Evolutionary conservation across 768 basidiomycete genomes (phyloP).

Genomic region (Leccinum uliginosum): DNA sequence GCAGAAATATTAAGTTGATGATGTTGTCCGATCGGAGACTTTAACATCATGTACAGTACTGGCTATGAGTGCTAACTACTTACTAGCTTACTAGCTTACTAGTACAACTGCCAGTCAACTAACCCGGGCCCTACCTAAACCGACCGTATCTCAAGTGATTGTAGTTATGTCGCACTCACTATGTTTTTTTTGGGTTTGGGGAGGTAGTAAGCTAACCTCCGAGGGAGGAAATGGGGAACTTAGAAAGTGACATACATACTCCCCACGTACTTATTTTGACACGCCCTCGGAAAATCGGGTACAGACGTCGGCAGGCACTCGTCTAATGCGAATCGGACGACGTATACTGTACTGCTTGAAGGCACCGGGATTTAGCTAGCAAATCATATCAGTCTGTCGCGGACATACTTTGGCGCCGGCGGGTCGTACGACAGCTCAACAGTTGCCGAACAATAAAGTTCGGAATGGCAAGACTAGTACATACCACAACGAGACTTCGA

Average conservation of each 20-base stretch:
- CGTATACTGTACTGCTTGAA: not conserved
- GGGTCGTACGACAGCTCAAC: not conserved
- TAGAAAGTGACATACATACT: not conserved
- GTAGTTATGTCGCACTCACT: not conserved
- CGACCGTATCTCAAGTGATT: not conserved
- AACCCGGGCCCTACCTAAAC: not conserved
- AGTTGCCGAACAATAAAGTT: not conserved
- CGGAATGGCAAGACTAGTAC: not conserved
- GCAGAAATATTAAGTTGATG: not conserved
- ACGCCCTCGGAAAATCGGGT: not conserved
- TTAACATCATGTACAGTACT: not conserved
- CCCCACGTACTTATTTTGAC: not conserved
- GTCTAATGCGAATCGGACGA: not conserved
- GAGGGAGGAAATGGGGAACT: not conserved
- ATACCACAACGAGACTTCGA: not conserved
- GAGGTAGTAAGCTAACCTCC: not conserved
- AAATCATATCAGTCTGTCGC: not conserved
- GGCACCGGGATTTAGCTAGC: not conserved
- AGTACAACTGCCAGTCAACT: no score
- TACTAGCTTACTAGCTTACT: no score
- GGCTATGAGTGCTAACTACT: not conserved
- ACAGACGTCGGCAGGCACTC: not conserved
- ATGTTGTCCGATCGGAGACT: not conserved
- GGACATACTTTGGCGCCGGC: not conserved
- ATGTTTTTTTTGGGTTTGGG: not conserved